Evolutionary conservation across 1,139 yeast species (phyloP).

Genomic region (Protomyces gravidus): DNA sequence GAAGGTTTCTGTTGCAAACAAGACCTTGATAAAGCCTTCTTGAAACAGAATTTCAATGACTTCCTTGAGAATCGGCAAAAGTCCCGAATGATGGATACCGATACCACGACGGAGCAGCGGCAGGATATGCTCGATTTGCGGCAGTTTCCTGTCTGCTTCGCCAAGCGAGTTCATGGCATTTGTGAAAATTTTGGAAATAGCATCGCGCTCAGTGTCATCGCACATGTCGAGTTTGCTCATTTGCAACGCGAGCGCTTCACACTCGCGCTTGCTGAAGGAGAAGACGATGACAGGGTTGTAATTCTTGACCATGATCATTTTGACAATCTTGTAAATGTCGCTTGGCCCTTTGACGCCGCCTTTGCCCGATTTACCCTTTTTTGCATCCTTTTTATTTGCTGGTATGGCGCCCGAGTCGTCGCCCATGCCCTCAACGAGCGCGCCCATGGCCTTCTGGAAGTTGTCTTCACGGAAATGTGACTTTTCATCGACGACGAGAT

Average conservation of each 20-base stretch:
- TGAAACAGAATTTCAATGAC: constrained; percentile 95
- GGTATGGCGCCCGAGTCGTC: constrained; percentile 66
- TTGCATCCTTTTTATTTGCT: constrained; percentile 49
- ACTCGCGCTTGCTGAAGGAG: constrained; percentile 92
- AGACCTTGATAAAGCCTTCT: constrained; percentile 88
- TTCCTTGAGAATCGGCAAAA: constrained; percentile 90
- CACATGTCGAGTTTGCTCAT: constrained; percentile 94
- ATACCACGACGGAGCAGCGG: constrained; percentile 90
- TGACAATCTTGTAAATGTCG: constrained; percentile 93
- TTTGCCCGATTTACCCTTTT: constrained; percentile 79
- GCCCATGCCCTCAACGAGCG: constrained; percentile 74
- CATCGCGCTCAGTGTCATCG: constrained; percentile 80
- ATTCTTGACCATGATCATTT: constrained; percentile 93
- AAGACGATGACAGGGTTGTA: constrained; percentile 97
- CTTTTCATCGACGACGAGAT: constrained; percentile 94
- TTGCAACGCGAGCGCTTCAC: constrained; percentile 87
- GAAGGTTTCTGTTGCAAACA: constrained; percentile 96
- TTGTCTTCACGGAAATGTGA: constrained; percentile 94
- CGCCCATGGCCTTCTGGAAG: constrained; percentile 97
- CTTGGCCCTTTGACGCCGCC: constrained; percentile 82
- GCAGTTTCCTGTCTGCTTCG: constrained; percentile 83
- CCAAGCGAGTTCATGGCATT: constrained; percentile 85
- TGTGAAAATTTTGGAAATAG: constrained; percentile 77
- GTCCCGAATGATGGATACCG: constrained; percentile 97
- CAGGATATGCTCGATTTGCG: constrained; percentile 85